phyloP scores from a whole-genome alignment of 257 asterid species.

The Solanum pinnatisectum region DNA sequence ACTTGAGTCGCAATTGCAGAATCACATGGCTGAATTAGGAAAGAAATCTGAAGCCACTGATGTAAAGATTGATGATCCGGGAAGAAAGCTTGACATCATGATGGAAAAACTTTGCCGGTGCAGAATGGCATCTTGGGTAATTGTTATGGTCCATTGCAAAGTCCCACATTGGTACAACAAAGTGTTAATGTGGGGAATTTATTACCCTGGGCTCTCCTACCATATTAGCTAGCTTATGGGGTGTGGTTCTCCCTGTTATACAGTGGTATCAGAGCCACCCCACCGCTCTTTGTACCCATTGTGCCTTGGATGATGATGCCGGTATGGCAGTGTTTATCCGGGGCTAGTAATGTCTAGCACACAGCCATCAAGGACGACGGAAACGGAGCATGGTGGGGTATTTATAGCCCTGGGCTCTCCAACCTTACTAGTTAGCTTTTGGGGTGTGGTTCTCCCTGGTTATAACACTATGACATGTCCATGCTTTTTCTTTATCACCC shows the following conservation, averaged over 20 bases:
- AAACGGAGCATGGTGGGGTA: background rate
- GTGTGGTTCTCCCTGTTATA: background rate
- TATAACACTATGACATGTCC: background rate
- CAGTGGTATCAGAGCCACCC: background rate
- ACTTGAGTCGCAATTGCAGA: background rate
- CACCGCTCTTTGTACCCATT: background rate
- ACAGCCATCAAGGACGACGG: background rate
- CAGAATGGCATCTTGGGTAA: background rate
- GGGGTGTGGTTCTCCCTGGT: background rate
- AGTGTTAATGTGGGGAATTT: background rate
- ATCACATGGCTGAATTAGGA: background rate
- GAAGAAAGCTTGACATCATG: background rate
- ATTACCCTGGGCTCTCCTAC: background rate
- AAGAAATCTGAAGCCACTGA: background rate
- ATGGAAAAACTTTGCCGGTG: background rate
- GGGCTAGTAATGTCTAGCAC: background rate
- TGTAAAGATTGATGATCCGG: background rate
- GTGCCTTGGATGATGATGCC: background rate
- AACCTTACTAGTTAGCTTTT: background rate
- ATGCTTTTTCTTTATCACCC: background rate
- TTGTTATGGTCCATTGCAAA: background rate
- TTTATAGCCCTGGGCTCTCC: background rate
- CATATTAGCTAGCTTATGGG: background rate
- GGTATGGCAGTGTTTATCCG: background rate
- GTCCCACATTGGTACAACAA: background rate